Percentiles rank a stretch among this genome's conserved stretches.
phyloP scores from a whole-genome alignment of 1,284 basidiomycete species.

The Ceratobasidium sp. region DNA sequence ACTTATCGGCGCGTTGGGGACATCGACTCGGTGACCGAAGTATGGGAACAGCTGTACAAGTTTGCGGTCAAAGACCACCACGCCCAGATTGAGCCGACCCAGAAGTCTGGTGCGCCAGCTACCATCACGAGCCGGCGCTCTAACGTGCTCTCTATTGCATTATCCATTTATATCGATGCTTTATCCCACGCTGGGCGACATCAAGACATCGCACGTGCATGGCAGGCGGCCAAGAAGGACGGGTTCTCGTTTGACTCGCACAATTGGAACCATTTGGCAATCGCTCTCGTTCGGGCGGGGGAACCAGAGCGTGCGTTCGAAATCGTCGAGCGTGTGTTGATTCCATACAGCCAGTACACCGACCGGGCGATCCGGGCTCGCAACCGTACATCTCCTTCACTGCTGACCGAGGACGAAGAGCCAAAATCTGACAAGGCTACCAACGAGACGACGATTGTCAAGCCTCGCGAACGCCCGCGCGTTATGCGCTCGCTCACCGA shows the following conservation, averaged over 20 bases:
- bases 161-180: conserved; percentile 85
- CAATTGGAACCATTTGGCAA: conserved; percentile 90
- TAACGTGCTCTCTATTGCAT: conserved; percentile 74
- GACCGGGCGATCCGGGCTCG: conserved; percentile 32
- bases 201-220: conserved; percentile 67
- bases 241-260: conserved; percentile 87
- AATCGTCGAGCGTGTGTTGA: conserved; percentile 78
- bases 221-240: conserved; percentile 67
- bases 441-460: conserved; percentile 11
- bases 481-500: conserved; percentile 36
- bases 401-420: conserved; percentile 25
- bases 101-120: conserved; percentile 39
- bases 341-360: conserved; percentile 59
- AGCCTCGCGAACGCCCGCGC: conserved; percentile 34
- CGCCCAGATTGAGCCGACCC: conserved; percentile 36
- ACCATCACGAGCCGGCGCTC: conserved; percentile 47
- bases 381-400: conserved; percentile 22
- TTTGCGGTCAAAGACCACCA: conserved; percentile 54
- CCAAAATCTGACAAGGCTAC: background rate
- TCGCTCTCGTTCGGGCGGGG: conserved; percentile 79
- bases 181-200: conserved; percentile 72
- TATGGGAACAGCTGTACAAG: conserved; percentile 76
- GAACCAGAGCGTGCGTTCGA: conserved; percentile 83
- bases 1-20: conserved; percentile 71
- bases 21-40: conserved; percentile 61